These are phyloP conservation scores for Drechmeria coniospora DNA, from an alignment of 2,329 filamentous ascomycete species.

Conservation along the genomic window DNA sequence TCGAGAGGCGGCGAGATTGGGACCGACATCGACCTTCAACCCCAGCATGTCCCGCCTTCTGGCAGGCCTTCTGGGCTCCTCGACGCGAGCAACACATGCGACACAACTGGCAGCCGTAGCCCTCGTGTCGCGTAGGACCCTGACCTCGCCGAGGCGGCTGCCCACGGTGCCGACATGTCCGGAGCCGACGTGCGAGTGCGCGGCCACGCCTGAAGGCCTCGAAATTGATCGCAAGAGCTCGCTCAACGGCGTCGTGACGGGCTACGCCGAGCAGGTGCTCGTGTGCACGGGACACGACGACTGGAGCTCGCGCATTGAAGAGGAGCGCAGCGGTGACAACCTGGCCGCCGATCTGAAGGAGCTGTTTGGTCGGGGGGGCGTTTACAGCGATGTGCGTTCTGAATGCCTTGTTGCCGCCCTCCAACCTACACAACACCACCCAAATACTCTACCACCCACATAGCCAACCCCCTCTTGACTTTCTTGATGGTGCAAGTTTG, in stretches of 20 bases:
- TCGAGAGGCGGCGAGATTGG: too few species aligned
- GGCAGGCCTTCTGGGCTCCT: too few species aligned
- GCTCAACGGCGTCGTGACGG: constrained; percentile 62
- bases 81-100: too few species aligned
- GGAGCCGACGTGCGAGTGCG: constrained; percentile 59
- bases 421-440: too few species aligned
- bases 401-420: too few species aligned
- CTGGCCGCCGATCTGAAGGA: constrained; percentile 59
- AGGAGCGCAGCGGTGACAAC: constrained; percentile 54
- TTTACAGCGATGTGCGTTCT: constrained; percentile 50
- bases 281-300: constrained; percentile 67
- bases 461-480: too few species aligned
- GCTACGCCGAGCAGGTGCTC: constrained; percentile 69
- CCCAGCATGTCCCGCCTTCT: constrained; percentile 2
- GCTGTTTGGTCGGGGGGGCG: constrained; percentile 49
- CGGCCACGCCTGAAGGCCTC: constrained; percentile 47
- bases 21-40: too few species aligned
- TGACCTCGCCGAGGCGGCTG: constrained; percentile 17
- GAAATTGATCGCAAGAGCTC: constrained; percentile 58
- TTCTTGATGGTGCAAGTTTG: too few species aligned
- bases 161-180: constrained; percentile 47
- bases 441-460: too few species aligned
- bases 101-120: too few species aligned
- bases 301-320: constrained; percentile 74
- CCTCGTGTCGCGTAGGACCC: neutral